Conservation (phyloP, 2,329 filamentous ascomycete species). For the Aaosphaeria pasadenensis region DNA sequence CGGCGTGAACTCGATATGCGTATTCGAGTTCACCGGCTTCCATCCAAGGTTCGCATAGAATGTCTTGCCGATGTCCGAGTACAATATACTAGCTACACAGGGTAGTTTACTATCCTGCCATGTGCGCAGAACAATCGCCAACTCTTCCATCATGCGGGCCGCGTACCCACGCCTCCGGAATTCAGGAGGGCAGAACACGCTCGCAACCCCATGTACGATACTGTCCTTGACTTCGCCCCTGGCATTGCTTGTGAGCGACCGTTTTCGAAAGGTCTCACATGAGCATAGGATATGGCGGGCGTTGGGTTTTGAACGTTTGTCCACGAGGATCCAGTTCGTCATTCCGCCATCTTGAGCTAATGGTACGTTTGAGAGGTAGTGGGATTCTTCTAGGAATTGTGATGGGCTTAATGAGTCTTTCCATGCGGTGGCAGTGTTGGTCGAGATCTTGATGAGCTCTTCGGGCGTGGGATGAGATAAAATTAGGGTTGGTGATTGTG, state of each 20-base stretch:
- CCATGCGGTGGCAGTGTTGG: conserved; percentile 57
- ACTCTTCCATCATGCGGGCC: conserved; percentile 67
- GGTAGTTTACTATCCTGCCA: conserved; percentile 44
- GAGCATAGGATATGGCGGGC: conserved; percentile 48
- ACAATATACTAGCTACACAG: conserved; percentile 70
- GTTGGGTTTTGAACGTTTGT: conserved; percentile 34
- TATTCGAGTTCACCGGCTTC: conserved; percentile 65
- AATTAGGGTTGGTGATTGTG: conserved; percentile 25
- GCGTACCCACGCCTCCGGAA: conserved; percentile 71
- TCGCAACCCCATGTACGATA: conserved; percentile 68
- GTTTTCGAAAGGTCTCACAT: conserved; percentile 52
- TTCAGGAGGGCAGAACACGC: conserved; percentile 66
- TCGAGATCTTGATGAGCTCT: conserved; percentile 57
- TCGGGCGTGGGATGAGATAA: conserved; percentile 57
- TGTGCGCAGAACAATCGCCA: conserved; percentile 51
- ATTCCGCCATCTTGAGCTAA: conserved; percentile 54
- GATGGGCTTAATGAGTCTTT: conserved; percentile 53
- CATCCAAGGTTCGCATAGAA: conserved; percentile 77
- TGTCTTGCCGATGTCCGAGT: conserved; percentile 76
- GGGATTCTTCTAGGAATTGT: conserved; percentile 60
- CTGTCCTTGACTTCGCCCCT: conserved; percentile 50
- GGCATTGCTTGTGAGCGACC: conserved; percentile 35
- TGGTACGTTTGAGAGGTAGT: conserved; percentile 55
- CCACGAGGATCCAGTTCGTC: conserved; percentile 56
- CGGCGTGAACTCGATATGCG: conserved; percentile 59